These are phyloP conservation scores for Boletus barrowsii DNA, from an alignment of 768 basidiomycete genomes.

Conservation along the genomic window DNA sequence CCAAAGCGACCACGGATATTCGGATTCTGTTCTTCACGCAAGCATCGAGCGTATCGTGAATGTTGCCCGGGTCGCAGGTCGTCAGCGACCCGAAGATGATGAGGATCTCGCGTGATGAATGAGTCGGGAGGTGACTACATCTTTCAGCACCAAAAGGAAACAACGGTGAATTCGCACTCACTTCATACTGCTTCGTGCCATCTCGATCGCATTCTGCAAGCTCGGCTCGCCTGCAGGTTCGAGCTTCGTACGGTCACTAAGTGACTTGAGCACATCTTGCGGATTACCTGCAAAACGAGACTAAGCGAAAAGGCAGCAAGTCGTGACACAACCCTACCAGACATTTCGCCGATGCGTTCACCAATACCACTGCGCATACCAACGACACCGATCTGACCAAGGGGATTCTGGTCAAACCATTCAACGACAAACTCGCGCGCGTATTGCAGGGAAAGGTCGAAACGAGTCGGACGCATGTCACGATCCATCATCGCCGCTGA, in stretches of 20 bases:
- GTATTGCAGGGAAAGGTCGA: slow-evolving; percentile 87
- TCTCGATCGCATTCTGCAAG: slow-evolving; percentile 95
- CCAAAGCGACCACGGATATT: slow-evolving; percentile 89
- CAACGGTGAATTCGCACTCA: slow-evolving; percentile 28
- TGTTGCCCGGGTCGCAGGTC: slow-evolving; percentile 95
- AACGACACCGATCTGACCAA: slow-evolving; percentile 94
- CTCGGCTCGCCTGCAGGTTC: slow-evolving; percentile 93
- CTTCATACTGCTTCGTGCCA: slow-evolving; percentile 94
- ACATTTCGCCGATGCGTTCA: slow-evolving; percentile 89
- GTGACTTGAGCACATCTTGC: slow-evolving; percentile 86
- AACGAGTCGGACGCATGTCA: slow-evolving; percentile 93
- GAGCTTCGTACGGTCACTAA: slow-evolving; percentile 82
- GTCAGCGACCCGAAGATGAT: slow-evolving; percentile 94
- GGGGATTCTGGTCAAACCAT: slow-evolving; percentile 99
- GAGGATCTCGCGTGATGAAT: slow-evolving; percentile 93
- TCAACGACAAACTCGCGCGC: slow-evolving; percentile 89
- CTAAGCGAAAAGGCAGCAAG: slow-evolving; percentile 1
- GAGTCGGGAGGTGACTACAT: slow-evolving; percentile 89
- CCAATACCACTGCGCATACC: slow-evolving; percentile 90
- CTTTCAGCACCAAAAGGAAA: slow-evolving; percentile 3
- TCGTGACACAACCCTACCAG: slow-evolving; percentile 52
- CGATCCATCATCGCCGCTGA: slow-evolving; percentile 92
- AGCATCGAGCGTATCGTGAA: slow-evolving; percentile 88
- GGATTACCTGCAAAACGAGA: slow-evolving; percentile 69
- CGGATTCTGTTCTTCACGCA: slow-evolving; percentile 83